A percentile compares a stretch with the other conserved stretches of the same genome.
Conservation (phyloP, 2,329 filamentous ascomycete species). For the Verticillium tricorpus region DNA sequence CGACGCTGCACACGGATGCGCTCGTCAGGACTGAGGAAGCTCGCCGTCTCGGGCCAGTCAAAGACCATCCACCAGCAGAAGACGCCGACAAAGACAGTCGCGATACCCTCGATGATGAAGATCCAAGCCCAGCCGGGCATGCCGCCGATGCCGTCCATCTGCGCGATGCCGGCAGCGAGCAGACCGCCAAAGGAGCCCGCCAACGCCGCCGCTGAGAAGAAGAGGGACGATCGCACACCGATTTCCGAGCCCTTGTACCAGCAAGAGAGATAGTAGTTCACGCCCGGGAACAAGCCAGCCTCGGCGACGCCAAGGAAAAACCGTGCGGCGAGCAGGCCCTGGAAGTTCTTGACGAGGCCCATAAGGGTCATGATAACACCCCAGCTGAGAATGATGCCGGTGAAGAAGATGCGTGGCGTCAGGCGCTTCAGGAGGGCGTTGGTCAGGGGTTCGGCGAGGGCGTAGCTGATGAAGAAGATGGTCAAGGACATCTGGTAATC, state of each 20-base stretch:
- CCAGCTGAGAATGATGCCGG: constrained; percentile 56
- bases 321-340: constrained; percentile 40
- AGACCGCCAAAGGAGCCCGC: constrained; percentile 71
- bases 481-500: constrained; percentile 57
- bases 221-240: constrained; percentile 66
- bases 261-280: constrained; percentile 67
- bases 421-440: constrained; percentile 62
- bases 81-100: constrained; percentile 61
- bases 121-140: constrained; percentile 56
- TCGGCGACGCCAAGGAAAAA: constrained; percentile 63
- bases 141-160: constrained; percentile 58
- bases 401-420: constrained; percentile 60
- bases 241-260: constrained; percentile 78
- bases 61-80: constrained; percentile 69
- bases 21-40: constrained; percentile 63
- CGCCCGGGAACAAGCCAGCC: constrained; percentile 61
- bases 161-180: constrained; percentile 62
- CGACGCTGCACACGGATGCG: constrained; percentile 64
- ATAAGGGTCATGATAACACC: constrained; percentile 39
- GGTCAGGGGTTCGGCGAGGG: constrained; percentile 59
- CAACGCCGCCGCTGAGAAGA: constrained; percentile 75
- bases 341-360: constrained; percentile 39
- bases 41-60: constrained; percentile 72
- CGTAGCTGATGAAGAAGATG: constrained; percentile 70
- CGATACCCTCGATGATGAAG: constrained; percentile 63